These are phyloP conservation scores for Sordariomycetes sp. DNA, from an alignment of 2,329 filamentous ascomycete genomes.

Conservation along the genomic window DNA sequence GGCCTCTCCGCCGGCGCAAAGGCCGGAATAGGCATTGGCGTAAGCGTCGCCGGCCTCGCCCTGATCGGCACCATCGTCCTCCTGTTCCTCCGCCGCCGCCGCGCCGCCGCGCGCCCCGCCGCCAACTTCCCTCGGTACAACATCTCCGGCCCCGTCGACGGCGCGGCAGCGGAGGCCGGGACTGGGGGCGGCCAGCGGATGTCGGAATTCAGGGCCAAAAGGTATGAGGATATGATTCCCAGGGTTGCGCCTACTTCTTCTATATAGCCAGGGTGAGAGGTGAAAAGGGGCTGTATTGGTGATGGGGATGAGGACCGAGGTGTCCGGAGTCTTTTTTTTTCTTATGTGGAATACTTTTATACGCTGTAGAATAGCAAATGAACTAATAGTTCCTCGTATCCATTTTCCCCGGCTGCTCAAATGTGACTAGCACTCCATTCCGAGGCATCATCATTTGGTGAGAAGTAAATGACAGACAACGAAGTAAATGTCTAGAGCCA, in stretches of 20 bases:
- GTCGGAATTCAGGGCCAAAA: constrained; percentile 30
- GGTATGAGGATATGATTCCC: constrained; percentile 46
- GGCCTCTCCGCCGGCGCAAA: constrained; percentile 29
- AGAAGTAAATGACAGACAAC: not conserved
- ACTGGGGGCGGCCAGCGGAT: not conserved
- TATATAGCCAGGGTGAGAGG: constrained; percentile 13
- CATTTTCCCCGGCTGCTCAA: too few relatives aligned
- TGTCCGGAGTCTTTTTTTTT: not conserved
- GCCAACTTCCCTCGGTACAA: constrained; percentile 11
- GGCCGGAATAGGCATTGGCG: constrained; percentile 34
- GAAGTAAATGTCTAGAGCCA: not conserved
- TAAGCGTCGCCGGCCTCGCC: constrained; percentile 25
- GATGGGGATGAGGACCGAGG: not conserved
- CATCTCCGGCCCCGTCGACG: constrained; percentile 34
- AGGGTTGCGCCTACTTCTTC: constrained; percentile 32
- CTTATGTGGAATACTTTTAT: not conserved
- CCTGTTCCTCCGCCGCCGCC: constrained; percentile 21
- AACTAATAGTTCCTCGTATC: not conserved
- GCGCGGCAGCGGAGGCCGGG: constrained; percentile 1
- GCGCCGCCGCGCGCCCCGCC: not conserved
- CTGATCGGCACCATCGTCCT: constrained; percentile 23
- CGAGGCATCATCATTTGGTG: too few relatives aligned
- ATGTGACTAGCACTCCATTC: too few relatives aligned
- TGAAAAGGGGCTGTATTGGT: not conserved
- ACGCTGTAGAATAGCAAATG: not conserved